A percentile compares a stretch with the other conserved stretches of the same genome.
phyloP scores from a whole-genome alignment of 768 basidiomycete genomes.

The Russula dissimulans region DNA sequence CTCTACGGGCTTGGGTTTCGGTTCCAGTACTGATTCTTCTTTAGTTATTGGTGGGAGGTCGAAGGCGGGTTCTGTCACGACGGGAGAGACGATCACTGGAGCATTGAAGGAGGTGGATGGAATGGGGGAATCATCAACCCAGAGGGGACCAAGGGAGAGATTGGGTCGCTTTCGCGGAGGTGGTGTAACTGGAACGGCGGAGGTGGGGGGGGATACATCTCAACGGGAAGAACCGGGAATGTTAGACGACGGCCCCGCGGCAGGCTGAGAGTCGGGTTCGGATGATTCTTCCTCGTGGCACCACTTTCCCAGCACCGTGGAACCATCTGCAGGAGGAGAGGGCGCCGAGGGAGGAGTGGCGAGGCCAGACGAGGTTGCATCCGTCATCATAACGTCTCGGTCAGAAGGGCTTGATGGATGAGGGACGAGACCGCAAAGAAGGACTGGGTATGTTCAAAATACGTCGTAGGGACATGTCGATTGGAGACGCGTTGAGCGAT shows the following conservation, averaged over 20 bases:
- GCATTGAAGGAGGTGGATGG: not conserved
- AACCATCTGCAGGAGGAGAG: not conserved
- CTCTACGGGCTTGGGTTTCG: not conserved
- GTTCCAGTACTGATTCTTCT: not conserved
- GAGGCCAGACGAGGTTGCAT: not conserved
- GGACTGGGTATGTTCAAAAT: not conserved
- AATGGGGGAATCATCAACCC: too few species aligned
- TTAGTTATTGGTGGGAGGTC: constrained; percentile 12
- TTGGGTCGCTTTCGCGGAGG: not conserved
- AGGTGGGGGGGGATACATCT: not conserved
- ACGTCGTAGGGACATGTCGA: constrained; percentile 5
- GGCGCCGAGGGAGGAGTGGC: not conserved
- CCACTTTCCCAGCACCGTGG: not conserved
- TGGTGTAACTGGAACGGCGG: not conserved
- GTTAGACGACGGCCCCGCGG: not conserved
- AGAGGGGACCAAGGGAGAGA: not conserved
- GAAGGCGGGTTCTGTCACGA: constrained; percentile 18
- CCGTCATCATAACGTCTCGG: constrained; percentile 4
- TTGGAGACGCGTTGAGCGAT: not conserved
- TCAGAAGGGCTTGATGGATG: not conserved
- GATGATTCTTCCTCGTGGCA: not conserved
- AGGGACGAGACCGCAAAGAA: not conserved
- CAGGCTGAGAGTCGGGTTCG: not conserved
- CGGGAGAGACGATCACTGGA: constrained; percentile 21
- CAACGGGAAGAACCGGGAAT: not conserved